Base-by-base conservation (phyloP, 768 basidiomycete species). In the Scleroderma citrinum region DNA sequence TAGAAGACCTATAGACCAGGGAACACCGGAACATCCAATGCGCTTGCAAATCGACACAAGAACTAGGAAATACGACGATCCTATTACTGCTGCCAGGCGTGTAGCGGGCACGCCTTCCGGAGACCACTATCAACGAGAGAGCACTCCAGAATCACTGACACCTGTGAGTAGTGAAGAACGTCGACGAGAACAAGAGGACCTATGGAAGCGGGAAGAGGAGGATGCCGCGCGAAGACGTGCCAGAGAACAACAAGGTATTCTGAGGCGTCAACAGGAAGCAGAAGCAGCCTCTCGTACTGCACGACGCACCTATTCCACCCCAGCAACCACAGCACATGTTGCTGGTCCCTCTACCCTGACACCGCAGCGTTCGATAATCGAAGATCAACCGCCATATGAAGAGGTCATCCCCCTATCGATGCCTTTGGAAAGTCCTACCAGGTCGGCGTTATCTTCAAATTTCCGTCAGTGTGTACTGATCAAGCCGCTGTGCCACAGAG, bases 351-450 rank as follows among this genome's bases (percentile, higher is more conserved):
- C 66, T 48, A 61, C 65, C 14, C 52, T 62, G 23, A 55, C 56
- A n/a, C 63, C 70, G 29, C 74, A 72, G 35, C 66, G 70, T 38
- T 59, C 53, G 37, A 69, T 65, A 55, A 55, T 58, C 14, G 60
- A 61, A 46, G 56, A n/a, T n/a, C n/a, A 65, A 49, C 48, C 51
- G n/a, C 26, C 64, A 31, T 63, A 68, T 55, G 62, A 63, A 49
- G 64, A 65, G 14, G 60, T 19, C 7, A 50, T 59, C 20, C 75
- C 75, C 16, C 60, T 65, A 32, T 58, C 70, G 29, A 71, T 85
- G 70, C 83, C 86, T n/a, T 64, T 85, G 13, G 80, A 88, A 64
- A 83, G 74, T 54, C 85, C 85, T 31, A 72, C 71, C 17, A 69
- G 71, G 59, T 77, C 71, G 58, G 80, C 76, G 67, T 39, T 71